These are phyloP conservation scores for Curvularia hawaiiensis DNA, from an alignment of 2,329 filamentous ascomycete species.

Conservation along the genomic window DNA sequence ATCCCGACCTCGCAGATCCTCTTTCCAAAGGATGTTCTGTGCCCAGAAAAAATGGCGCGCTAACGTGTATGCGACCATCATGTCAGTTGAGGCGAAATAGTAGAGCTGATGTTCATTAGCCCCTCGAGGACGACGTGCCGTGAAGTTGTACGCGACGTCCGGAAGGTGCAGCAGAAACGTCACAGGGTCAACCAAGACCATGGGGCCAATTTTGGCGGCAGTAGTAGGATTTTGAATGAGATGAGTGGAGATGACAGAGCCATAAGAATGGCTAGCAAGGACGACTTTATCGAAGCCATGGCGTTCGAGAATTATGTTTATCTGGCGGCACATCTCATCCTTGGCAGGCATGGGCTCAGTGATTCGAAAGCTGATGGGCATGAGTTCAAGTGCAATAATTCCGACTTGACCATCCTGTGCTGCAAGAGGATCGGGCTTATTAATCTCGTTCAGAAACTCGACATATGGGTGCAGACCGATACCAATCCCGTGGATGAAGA, in stretches of 20 bases:
- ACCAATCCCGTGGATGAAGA: constrained; percentile 75
- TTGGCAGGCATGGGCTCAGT: constrained; percentile 59
- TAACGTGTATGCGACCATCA: constrained; percentile 68
- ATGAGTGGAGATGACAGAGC: constrained; percentile 66
- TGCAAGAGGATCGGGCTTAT: constrained; percentile 36
- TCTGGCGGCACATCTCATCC: constrained; percentile 60
- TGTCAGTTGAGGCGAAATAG: constrained; percentile 72
- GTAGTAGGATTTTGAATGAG: constrained; percentile 59
- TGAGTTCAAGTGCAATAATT: constrained; percentile 68
- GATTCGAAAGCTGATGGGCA: constrained; percentile 68
- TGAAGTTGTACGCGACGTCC: constrained; percentile 73
- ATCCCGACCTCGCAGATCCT: constrained; percentile 58
- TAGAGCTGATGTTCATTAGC: constrained; percentile 75
- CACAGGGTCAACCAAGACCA: constrained; percentile 66
- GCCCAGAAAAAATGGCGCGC: constrained; percentile 73
- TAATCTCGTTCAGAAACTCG: constrained; percentile 61
- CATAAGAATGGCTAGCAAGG: constrained; percentile 66
- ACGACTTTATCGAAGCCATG: constrained; percentile 65
- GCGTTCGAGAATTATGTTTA: constrained; percentile 61
- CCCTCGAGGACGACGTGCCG: constrained; percentile 33
- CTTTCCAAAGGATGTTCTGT: constrained; percentile 72
- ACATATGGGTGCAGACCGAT: constrained; percentile 69
- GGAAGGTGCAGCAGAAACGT: constrained; percentile 71
- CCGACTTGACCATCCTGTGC: constrained; percentile 58
- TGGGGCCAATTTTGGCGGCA: constrained; percentile 53